phyloP scores from a whole-genome alignment of 2,329 filamentous ascomycete genomes.

The Diaporthe longicolla region DNA sequence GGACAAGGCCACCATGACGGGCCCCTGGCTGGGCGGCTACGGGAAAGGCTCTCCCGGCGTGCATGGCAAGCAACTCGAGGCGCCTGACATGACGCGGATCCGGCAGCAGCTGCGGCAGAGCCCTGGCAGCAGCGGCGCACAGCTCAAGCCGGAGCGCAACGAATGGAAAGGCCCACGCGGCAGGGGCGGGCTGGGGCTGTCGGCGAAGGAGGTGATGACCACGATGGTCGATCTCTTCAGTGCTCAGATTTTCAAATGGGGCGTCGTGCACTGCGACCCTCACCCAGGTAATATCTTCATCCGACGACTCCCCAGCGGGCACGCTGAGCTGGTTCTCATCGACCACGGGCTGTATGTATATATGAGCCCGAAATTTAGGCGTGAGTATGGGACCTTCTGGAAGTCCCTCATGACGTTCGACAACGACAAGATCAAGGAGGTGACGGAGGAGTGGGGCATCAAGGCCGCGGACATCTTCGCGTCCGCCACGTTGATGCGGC shows the following conservation, averaged over 20 bases:
- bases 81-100: conserved; percentile 62
- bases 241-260: conserved; percentile 99
- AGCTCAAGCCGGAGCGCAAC: conserved; percentile 84
- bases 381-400: conserved; percentile 93
- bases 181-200: conserved; percentile 86
- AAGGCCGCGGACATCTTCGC: conserved; percentile 92
- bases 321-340: conserved; percentile 91
- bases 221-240: conserved; percentile 97
- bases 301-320: conserved; percentile 84
- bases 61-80: conserved; percentile 73
- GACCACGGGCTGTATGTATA: conserved; percentile 97
- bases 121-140: conserved; percentile 62
- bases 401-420: conserved; percentile 94
- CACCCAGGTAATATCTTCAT: conserved; percentile 99
- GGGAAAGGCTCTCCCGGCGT: conserved; percentile 84
- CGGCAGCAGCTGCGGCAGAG: conserved; percentile 64
- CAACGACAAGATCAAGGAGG: conserved; percentile 80
- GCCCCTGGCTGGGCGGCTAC: conserved; percentile 83
- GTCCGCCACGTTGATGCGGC: conserved; percentile 88
- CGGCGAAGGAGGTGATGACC: conserved; percentile 89
- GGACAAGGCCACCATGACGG: conserved; percentile 87
- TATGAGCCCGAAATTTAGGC: conserved; percentile 86
- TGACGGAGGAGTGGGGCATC: conserved; percentile 88
- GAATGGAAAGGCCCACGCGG: conserved; percentile 81
- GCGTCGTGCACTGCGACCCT: conserved; percentile 94